A percentile compares a stretch with the other conserved stretches of the same genome.
These are phyloP conservation scores for Claviceps cyperi DNA, from an alignment of 2,329 filamentous ascomycete species.

Conservation along the genomic window DNA sequence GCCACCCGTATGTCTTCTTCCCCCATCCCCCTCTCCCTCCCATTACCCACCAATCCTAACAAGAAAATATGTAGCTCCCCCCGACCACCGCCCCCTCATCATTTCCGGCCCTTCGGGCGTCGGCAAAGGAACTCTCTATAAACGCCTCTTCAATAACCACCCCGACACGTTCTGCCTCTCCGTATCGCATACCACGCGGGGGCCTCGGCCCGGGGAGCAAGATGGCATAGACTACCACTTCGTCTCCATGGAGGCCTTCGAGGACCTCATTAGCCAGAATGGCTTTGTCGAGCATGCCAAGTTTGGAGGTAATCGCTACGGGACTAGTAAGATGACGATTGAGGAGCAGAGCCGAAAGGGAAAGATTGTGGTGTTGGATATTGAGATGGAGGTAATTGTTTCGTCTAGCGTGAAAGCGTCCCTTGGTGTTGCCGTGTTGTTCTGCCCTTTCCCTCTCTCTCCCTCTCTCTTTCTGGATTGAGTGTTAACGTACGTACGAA, in stretches of 20 bases:
- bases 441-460: too few species aligned
- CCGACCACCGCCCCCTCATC: conserved; percentile 49
- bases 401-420: too few species aligned
- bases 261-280: conserved; percentile 47
- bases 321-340: conserved; percentile 69
- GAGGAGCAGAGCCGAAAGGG: conserved; percentile 57
- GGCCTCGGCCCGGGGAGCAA: conserved; percentile 59
- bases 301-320: conserved; percentile 79
- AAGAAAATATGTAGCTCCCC: conserved; percentile 14
- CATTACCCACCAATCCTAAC: not conserved
- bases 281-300: conserved; percentile 78
- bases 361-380: conserved; percentile 72
- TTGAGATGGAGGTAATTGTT: conserved; percentile 73
- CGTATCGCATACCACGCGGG: conserved; percentile 66
- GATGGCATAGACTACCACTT: conserved; percentile 75
- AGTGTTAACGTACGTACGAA: too few species aligned
- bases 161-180: conserved; percentile 38
- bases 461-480: too few species aligned
- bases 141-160: conserved; percentile 47
- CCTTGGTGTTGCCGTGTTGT: too few species aligned
- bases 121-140: conserved; percentile 68
- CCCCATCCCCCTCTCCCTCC: too few species aligned
- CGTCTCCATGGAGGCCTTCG: conserved; percentile 51
- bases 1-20: conserved; percentile 9
- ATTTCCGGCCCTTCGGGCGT: conserved; percentile 67